phyloP scores from a whole-genome alignment of 495 filamentous ascomycete genomes.

The Penicillium paradoxum region DNA sequence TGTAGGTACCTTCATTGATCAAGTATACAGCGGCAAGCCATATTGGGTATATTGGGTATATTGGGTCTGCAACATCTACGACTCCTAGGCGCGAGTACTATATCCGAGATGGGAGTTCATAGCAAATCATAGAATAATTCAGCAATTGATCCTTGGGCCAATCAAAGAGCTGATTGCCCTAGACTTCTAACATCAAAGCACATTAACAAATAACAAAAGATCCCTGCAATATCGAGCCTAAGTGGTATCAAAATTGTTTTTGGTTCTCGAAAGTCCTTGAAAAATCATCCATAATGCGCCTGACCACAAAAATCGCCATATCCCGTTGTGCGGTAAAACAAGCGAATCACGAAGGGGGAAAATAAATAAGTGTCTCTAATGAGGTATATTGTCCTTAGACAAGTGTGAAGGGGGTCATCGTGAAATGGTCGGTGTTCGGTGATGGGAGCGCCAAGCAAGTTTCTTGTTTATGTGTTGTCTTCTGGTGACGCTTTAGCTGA shows the following conservation, averaged over 20 bases:
- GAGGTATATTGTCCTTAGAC: constrained; percentile 12
- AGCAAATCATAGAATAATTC: neutral
- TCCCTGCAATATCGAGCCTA: neutral
- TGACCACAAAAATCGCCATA: constrained; percentile 1
- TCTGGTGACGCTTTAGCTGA: constrained; percentile 44
- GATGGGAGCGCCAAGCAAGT: constrained; percentile 18
- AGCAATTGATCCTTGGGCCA: too few species aligned
- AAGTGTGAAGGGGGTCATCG: constrained; percentile 20
- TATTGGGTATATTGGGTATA: too few species aligned
- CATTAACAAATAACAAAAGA: neutral
- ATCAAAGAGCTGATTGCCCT: neutral
- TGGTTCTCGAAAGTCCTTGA: neutral
- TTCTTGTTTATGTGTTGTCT: constrained; percentile 40
- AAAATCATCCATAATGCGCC: constrained; percentile 2
- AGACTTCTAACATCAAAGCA: neutral
- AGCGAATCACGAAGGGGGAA: constrained; percentile 1
- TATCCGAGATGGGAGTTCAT: neutral
- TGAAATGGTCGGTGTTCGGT: constrained; percentile 26
- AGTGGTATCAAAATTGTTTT: constrained; percentile 8
- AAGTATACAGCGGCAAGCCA: too few species aligned
- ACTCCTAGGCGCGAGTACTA: too few species aligned
- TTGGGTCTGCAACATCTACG: too few species aligned
- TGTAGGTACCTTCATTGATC: too few species aligned
- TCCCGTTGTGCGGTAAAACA: constrained; percentile 7
- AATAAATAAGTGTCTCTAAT: neutral